These are phyloP conservation scores for Quercus dentata DNA, from an alignment of 306 rosid species.

Conservation along the genomic window DNA sequence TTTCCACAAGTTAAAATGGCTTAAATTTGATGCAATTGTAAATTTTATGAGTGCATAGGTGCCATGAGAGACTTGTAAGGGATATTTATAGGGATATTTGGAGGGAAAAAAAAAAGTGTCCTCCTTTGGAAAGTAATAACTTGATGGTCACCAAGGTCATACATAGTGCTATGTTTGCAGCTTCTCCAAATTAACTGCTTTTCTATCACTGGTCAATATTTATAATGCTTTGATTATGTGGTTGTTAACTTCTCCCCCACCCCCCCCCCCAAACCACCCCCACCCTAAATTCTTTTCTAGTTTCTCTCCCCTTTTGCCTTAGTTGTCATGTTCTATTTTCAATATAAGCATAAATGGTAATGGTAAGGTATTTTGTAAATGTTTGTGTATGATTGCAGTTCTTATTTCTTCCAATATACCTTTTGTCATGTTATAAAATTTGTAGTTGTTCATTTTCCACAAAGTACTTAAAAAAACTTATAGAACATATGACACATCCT, in stretches of 20 bases:
- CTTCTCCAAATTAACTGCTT: too few species aligned
- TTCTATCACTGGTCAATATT: too few species aligned
- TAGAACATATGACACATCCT: conserved; percentile 10
- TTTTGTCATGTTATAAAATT: neutral
- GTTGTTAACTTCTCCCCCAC: neutral
- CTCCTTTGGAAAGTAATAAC: neutral
- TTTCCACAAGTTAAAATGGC: neutral
- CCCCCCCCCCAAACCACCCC: too few species aligned
- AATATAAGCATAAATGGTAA: neutral
- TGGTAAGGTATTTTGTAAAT: too few species aligned
- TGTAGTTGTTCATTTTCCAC: neutral
- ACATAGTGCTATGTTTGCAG: neutral
- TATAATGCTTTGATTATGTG: neutral
- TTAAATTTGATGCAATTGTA: neutral
- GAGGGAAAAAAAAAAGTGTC: neutral
- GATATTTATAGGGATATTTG: neutral
- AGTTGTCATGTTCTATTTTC: neutral
- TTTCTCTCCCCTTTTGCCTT: too few species aligned
- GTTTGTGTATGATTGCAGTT: too few species aligned
- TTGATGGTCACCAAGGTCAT: neutral
- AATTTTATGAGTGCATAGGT: neutral
- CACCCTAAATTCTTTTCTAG: too few species aligned
- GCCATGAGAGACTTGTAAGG: neutral
- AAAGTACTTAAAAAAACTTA: neutral
- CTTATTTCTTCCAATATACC: too few species aligned